phyloP scores from a whole-genome alignment of 192 early-diverging fungal species.

The Backusella australiensis region DNA sequence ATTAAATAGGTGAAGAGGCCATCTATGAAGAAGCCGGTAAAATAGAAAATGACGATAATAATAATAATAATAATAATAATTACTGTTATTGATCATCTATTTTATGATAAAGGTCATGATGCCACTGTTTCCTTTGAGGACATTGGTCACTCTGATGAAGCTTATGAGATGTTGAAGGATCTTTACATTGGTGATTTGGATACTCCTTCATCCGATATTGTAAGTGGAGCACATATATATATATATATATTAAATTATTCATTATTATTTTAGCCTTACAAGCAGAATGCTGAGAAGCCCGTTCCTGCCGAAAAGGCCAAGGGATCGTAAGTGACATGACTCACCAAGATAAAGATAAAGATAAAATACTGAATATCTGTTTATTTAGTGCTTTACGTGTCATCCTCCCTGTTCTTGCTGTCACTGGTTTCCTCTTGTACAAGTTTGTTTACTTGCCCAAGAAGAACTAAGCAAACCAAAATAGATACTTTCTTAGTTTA shows the following conservation, averaged over 20 bases:
- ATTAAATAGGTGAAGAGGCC: constrained; percentile 77
- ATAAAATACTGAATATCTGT: not conserved
- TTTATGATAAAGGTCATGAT: constrained; percentile 48
- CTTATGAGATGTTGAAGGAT: constrained; percentile 62
- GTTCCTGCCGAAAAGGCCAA: not conserved
- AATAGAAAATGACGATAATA: too few species aligned
- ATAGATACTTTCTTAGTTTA: not conserved
- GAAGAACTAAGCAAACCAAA: not conserved
- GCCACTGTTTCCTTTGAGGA: constrained; percentile 90
- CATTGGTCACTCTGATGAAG: constrained; percentile 90
- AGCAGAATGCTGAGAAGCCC: not conserved
- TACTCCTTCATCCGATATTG: not conserved
- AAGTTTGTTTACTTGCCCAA: constrained; percentile 28
- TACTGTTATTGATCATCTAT: constrained; percentile 10
- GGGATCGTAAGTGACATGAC: constrained; percentile 9
- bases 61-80: not conserved
- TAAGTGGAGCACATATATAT: constrained; percentile 4
- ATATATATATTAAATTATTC: not conserved
- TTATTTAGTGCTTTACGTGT: constrained; percentile 26
- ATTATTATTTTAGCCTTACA: not conserved
- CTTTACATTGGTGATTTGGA: constrained; percentile 19
- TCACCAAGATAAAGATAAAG: not conserved
- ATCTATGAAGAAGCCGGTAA: constrained; percentile 72
- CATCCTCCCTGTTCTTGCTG: constrained; percentile 25
- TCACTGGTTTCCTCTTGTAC: constrained; percentile 28